Percentiles rank a stretch among this genome's conserved stretches.
Conservation (phyloP, 139 green algal species). For the Chlorella sp. region DNA sequence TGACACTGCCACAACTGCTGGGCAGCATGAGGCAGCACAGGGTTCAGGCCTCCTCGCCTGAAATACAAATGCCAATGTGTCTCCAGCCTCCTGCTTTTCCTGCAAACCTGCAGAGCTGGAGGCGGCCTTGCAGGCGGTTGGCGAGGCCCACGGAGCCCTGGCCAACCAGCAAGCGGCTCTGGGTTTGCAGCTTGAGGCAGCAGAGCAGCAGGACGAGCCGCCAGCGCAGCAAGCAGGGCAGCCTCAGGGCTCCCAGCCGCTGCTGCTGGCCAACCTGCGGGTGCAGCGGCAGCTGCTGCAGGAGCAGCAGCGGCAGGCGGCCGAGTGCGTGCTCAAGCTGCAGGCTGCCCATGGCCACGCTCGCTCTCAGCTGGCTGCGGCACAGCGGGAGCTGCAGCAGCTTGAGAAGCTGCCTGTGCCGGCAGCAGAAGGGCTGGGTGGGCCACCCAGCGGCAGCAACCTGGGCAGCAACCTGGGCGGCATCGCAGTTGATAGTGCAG, state of each 20-base stretch:
- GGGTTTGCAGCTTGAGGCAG: neutral
- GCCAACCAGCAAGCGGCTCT: neutral
- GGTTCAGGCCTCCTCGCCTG: neutral
- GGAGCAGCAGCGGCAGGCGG: conserved; percentile 13
- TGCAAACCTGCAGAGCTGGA: conserved; percentile 23
- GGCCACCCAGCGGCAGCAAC: too few species aligned
- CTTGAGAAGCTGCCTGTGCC: neutral
- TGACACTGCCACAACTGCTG: too few species aligned
- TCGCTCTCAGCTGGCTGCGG: neutral
- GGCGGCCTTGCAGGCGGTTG: conserved; percentile 22
- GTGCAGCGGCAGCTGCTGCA: conserved; percentile 34
- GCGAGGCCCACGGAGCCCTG: conserved; percentile 18
- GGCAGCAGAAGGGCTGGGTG: neutral
- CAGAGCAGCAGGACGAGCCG: neutral
- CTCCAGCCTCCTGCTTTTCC: neutral
- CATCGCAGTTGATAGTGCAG: too few species aligned
- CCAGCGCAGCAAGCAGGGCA: neutral
- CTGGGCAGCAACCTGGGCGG: too few species aligned
- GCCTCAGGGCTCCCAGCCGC: neutral
- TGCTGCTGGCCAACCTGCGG: neutral
- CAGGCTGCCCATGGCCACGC: neutral
- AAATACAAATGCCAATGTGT: neutral
- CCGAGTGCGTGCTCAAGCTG: neutral
- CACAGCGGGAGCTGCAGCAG: conserved; percentile 4
- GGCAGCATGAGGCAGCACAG: neutral